Base-by-base conservation (phyloP, 164 flowering plant species). In the Buxus sempervirens region DNA sequence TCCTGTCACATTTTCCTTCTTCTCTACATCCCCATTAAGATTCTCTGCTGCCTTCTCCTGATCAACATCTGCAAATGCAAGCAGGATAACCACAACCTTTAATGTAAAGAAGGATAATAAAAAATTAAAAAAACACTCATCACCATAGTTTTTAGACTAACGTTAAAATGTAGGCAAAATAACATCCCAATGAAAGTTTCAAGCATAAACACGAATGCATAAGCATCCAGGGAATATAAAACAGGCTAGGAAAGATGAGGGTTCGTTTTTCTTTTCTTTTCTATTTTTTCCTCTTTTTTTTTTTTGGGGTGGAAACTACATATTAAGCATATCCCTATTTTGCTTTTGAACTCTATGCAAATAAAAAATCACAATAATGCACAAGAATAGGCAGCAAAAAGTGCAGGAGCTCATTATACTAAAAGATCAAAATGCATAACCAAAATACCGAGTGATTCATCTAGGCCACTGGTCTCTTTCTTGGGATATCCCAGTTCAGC, bases 401-500 rank as follows among this genome's bases (percentile, higher is more conserved):
- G 45, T 41, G 45, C 58, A 55, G n/a, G n/a, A n/a, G n/a, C n/a
- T 23, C 58, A 55, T 23, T 15, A 23, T 23, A 55, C 18, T 22
- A 42, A 16, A 21, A 27, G 60, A 38, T 54, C 20, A 58, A 16
- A 58, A 42, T 18, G 0, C 26, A 58, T 61, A 19, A 55, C 16
- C 4, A 36, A 69, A 58, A 77, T 81, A 90, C 92, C 93, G 55
- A 62, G 72, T 21, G 84, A 58, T 26, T 77, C 83, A 65, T 79
- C 85, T 78, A 75, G 81, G 58, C 70, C 81, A 76, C 73, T 72
- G 32, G 75, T 59, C 20, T 88, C 86, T 26, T 80, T 81, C 22
- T 78, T 75, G 49, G 75, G 21, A 54, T 82, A 72, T 54, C 94
- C 97, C 49, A 91, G 69, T 72, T 91, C 93, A 72, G 92, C 96